phyloP scores from a whole-genome alignment of 2,329 filamentous ascomycete species.

The Bipolaris cookei region DNA sequence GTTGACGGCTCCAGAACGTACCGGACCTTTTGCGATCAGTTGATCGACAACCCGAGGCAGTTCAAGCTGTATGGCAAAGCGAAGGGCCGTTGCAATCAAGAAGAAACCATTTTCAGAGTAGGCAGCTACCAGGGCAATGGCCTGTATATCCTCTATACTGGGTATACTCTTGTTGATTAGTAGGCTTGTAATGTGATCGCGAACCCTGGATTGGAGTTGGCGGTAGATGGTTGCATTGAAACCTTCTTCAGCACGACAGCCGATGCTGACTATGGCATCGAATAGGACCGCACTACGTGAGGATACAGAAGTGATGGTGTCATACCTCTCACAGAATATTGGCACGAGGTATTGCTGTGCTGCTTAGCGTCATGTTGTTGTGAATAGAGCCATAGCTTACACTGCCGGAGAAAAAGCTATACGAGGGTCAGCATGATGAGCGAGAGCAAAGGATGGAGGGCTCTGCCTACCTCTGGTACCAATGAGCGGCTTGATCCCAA shows the following conservation, averaged over 20 bases:
- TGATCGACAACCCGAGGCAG: constrained; percentile 50
- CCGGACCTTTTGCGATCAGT: constrained; percentile 46
- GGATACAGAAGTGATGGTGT: constrained; percentile 56
- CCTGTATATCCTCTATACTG: constrained; percentile 59
- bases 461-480: constrained; percentile 33
- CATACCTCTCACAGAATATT: constrained; percentile 55
- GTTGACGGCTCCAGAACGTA: constrained; percentile 6
- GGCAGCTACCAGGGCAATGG: constrained; percentile 59
- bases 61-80: constrained; percentile 59
- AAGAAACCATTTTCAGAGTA: constrained; percentile 61
- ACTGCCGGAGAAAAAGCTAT: constrained; percentile 42
- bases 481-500: constrained; percentile 34
- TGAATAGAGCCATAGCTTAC: constrained; percentile 16
- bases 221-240: constrained; percentile 49
- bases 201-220: constrained; percentile 39
- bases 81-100: constrained; percentile 57
- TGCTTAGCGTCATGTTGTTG: constrained; percentile 1
- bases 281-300: constrained; percentile 59
- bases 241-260: constrained; percentile 57
- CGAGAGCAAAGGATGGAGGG: not conserved
- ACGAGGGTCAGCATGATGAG: constrained; percentile 7
- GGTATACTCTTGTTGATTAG: constrained; percentile 52
- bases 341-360: constrained; percentile 58
- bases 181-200: constrained; percentile 55
- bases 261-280: constrained; percentile 60